A percentile compares a stretch with the other conserved stretches of the same genome.
Conservation (phyloP, 129 eudicot species). For the Scalesia atractyloides region DNA sequence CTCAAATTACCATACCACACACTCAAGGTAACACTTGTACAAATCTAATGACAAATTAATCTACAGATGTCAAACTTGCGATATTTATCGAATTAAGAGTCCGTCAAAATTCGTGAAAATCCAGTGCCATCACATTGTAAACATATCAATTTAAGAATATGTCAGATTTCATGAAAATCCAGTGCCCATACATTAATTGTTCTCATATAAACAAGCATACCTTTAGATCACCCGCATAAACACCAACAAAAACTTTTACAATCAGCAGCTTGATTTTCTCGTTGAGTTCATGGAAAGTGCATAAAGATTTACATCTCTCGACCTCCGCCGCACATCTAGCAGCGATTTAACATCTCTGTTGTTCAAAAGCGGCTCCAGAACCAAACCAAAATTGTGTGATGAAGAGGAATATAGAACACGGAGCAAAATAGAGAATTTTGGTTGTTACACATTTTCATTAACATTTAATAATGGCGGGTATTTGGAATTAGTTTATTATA, state of each 20-base stretch:
- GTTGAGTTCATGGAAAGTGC: conserved; percentile 43
- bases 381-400: neutral
- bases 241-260: conserved; percentile 46
- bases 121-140: no score
- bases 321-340: no score
- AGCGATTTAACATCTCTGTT: conserved; percentile 43
- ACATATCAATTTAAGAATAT: no score
- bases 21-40: neutral
- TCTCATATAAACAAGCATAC: conserved; percentile 13
- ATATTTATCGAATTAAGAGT: neutral
- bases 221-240: conserved; percentile 26
- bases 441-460: conserved; percentile 34
- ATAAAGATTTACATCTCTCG: conserved; percentile 49
- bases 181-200: no score
- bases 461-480: neutral
- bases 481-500: neutral
- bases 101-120: no score
- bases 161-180: no score
- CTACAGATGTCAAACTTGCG: neutral
- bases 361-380: conserved; percentile 39
- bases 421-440: conserved; percentile 64
- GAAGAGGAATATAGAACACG: neutral
- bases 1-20: conserved; percentile 15
- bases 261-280: conserved; percentile 53
- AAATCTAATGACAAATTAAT: no score